These are phyloP conservation scores for Thelephora ganbajun DNA, from an alignment of 768 basidiomycete genomes.

Conservation along the genomic window DNA sequence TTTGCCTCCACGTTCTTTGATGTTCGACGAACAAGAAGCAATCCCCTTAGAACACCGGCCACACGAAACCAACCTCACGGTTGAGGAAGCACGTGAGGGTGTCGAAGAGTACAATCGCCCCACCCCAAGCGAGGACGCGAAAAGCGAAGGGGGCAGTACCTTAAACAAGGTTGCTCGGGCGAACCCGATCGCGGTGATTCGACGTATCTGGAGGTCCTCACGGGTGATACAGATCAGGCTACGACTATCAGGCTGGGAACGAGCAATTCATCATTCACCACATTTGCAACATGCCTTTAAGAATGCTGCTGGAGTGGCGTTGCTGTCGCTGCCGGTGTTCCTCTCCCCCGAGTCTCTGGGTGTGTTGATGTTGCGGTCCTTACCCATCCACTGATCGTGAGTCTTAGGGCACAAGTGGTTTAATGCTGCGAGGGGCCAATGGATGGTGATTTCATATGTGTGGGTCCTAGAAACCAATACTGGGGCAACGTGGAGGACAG, in stretches of 20 bases:
- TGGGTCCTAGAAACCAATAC: slow-evolving; percentile 40
- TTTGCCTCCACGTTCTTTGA: slow-evolving; percentile 19
- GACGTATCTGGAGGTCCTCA: background rate
- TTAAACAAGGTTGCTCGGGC: slow-evolving; percentile 1
- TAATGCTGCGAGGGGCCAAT: slow-evolving; percentile 24
- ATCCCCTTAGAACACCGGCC: slow-evolving; percentile 2
- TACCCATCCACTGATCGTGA: background rate
- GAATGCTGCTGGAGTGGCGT: slow-evolving; percentile 28
- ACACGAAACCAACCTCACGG: slow-evolving; percentile 15
- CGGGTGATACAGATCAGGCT: slow-evolving; percentile 6
- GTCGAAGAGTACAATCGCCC: slow-evolving; percentile 16
- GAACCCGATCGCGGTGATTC: slow-evolving; percentile 8
- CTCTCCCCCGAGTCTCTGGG: slow-evolving; percentile 21
- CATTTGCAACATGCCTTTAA: slow-evolving; percentile 33
- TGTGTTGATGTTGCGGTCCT: slow-evolving; percentile 6
- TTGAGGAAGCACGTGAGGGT: slow-evolving; percentile 20
- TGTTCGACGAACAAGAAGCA: slow-evolving; percentile 15
- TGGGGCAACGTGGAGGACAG: slow-evolving; percentile 35
- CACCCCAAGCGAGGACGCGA: slow-evolving; percentile 1
- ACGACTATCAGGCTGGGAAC: slow-evolving; percentile 17
- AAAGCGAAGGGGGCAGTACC: background rate
- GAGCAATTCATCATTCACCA: slow-evolving; percentile 22
- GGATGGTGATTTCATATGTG: slow-evolving; percentile 29
- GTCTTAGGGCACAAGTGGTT: slow-evolving; percentile 25
- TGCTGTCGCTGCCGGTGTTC: slow-evolving; percentile 30